Conservation (phyloP, 306 rosid species). For the Phaseolus lunatus region DNA sequence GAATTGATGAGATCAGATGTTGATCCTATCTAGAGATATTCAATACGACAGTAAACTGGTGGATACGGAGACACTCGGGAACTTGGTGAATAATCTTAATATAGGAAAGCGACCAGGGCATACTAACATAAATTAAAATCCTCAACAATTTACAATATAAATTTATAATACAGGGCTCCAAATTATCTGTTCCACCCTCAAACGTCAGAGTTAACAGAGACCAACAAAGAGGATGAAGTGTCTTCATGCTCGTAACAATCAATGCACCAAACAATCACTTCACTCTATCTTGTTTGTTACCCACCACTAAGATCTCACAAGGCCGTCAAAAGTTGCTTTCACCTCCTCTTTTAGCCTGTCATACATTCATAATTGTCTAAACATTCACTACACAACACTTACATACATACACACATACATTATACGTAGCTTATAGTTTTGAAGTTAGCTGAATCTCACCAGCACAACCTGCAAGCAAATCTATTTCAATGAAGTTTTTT, state of each 20-base stretch:
- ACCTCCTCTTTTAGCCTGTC: conserved; percentile 30
- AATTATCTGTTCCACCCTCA: conserved; percentile 37
- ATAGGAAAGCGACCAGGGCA: not conserved
- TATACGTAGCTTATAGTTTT: conserved; percentile 1
- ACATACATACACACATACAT: not conserved
- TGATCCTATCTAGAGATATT: not conserved
- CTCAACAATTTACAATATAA: conserved; percentile 32
- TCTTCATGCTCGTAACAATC: conserved; percentile 32
- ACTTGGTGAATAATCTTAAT: not conserved
- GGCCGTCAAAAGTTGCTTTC: conserved; percentile 42
- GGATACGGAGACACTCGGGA: not conserved
- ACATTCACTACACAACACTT: conserved; percentile 24
- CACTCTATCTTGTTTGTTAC: not conserved
- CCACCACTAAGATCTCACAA: conserved; percentile 25
- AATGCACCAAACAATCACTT: conserved; percentile 41
- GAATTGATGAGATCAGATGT: too few species aligned
- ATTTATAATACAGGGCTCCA: conserved; percentile 31
- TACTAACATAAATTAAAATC: conserved; percentile 3
- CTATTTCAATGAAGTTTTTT: conserved; percentile 17
- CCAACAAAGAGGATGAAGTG: conserved; percentile 14
- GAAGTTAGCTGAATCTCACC: not conserved
- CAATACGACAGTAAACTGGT: not conserved
- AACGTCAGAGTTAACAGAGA: conserved; percentile 11
- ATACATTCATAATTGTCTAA: conserved; percentile 25
- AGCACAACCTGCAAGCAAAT: conserved; percentile 2